Evolutionary conservation across 441 rosid genomes (phyloP), one percentile per base, ranked within the genome.

Genomic region (Pelargonium australe): DNA sequence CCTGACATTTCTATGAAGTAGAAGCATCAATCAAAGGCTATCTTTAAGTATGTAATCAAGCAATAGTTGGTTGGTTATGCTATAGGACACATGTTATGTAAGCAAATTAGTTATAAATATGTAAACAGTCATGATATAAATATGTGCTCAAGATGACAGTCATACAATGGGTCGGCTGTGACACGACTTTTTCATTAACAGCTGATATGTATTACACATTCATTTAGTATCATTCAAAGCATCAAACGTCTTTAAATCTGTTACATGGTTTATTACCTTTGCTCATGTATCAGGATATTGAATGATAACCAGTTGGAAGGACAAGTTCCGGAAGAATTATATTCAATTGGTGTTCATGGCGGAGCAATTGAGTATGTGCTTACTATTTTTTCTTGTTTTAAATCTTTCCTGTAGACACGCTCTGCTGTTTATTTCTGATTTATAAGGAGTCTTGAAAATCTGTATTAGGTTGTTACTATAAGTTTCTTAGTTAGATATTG

Each of bases 301-400:
- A 84, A 86, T 72, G 78, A 78, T 75, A 95, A 95, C 74, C 76
- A 84, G 67, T 67, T 95, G 82, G 85, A 92, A 81, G 99, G 98
- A 68, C 79, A 69, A 71, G 99, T 95, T 53, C 96, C 96, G 6
- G 97, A 84, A 75, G 89, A 86, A 70, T 83, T 95, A 65, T 95
- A 85, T 79, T 81, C 95, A 66, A 84, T 95, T 78, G 92, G 93
- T 75, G 87, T 95, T 78, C 97, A 86, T 67, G 99, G 99, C 70
- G 99, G 99, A 74, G 83, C 82, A 37, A 86, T 95, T 25, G 92
- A 95, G 99, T 95, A 86, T n/a, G 97, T 82, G 68, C 67, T 34
- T 63, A 31, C 63, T n/a, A 43, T 40, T 60, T 11, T 11, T 66
- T 23, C 64, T 25, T 44, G 14, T 63, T 19, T 66, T 40, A 49